Base-by-base conservation (phyloP, 257 asterid genomes). In the Plantago ovata region DNA sequence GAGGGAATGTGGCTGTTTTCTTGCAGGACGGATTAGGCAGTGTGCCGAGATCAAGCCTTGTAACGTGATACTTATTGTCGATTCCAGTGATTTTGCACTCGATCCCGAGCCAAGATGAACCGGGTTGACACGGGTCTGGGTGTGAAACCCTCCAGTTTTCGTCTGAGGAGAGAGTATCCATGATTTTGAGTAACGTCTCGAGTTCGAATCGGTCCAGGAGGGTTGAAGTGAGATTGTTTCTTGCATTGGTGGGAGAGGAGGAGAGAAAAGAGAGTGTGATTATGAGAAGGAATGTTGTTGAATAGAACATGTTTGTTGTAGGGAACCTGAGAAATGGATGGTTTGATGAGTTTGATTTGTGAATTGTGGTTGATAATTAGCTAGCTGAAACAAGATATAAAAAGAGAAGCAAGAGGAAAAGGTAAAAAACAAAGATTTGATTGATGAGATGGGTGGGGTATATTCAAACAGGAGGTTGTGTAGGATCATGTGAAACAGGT, bases 21-120 rank as follows among this genome's bases (percentile, higher is more conserved):
- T 77, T 81, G 86, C 97, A 89, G 1, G 78, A 15, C n/a, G 97
- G 95, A 46, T 89, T 81, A 4, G 97, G 97, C 0, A 77, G 56
- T 61, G 74, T 71, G 38, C 97, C 97, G 45, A 89, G 69, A 69
- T 89, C 92, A 32, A 89, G 94, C 69, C 97, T 73, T 4, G 74
- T 69, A 18, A 89, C 95, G 50, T 84, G 95, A 62, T 40, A 40
- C 58, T 76, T 85, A 76, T 95, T 85, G 65, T 74, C 90, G n/a
- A 85, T 75, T 22, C 95, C 96, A 1, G 62, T 21, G 32, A 49
- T 19, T 22, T 75, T 86, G 79, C 97, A 89, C 68, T 75, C 91
- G 18, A 89, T 79, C 14, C 97, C 97, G 3, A 58, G 65, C 94
- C 95, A 86, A 48, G 87, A 75, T 6, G 86, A 81, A 7, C 80